Base-by-base conservation (phyloP, 2,329 filamentous ascomycete species). In the Kalmusia sp. region DNA sequence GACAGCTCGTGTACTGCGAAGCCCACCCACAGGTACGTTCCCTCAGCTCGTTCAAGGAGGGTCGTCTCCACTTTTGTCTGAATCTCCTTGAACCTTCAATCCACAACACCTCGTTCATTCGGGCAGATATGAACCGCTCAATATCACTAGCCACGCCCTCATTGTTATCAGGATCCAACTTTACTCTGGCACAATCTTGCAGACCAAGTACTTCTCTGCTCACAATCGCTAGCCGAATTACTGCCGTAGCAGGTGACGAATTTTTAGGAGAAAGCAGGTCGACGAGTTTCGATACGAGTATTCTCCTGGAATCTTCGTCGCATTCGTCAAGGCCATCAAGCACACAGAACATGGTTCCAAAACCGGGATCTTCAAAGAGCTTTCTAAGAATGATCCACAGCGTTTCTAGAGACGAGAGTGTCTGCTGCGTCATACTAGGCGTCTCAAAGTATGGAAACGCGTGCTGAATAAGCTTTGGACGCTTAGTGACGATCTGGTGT, bases 1-100 rank as follows among this genome's bases (percentile, higher is more conserved):
- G 6, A 33, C 9, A 65, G 44, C 38, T 62, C 63, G 3, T 62
- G 43, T 38, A 67, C 48, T 14, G 65, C 61, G 31, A 64, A 59
- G 19, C 59, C 65, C 14, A 69, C 63, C 71, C 67, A 76, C 6
- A 75, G 59, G 40, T 74, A 74, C 38, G 68, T 74, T 3, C 68
- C 69, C 44, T 70, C 44, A 9, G 71, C 59, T 8, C 65, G 54
- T 35, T 58, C 28, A 0, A 55, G 44, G 14, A 73, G 58, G 15
- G 33, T 38, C 39, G 37, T 25, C 52, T 59, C 50, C 39, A 61
- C 37, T 57, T 49, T 25, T 51, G 33, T 14, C 11, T 34, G 43
- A 41, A 60, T 49, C 44, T 49, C 46, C 21, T 30, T 27, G 15
- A 57, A 61, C 4, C 53, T 3, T 49, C n/a, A 12, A 59, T 51